Conservation (phyloP, 129 eudicot species). For the Arctium lappa region DNA sequence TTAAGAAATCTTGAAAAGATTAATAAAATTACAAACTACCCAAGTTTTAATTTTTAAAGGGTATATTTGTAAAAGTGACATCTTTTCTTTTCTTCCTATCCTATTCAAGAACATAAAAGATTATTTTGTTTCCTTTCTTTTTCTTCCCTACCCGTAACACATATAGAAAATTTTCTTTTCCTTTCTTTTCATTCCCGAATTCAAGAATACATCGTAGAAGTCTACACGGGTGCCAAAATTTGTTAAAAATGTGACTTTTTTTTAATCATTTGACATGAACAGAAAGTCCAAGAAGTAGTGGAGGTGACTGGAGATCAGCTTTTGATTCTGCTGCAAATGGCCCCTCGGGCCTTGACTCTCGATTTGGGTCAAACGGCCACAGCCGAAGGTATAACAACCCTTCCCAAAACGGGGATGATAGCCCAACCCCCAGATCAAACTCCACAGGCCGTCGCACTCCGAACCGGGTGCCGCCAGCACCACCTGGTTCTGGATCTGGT, state of each 20-base stretch:
- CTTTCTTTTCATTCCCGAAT: too few species aligned
- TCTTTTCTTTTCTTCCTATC: too few species aligned
- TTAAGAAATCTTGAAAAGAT: background rate
- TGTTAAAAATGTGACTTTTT: background rate
- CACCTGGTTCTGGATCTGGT: slow-evolving; percentile 67
- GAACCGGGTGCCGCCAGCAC: slow-evolving; percentile 92
- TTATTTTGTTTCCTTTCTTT: too few species aligned
- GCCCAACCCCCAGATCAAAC: slow-evolving; percentile 50
- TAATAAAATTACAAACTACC: background rate
- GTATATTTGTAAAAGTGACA: background rate
- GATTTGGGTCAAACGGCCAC: slow-evolving; percentile 72
- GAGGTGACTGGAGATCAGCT: slow-evolving; percentile 99
- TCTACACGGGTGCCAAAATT: background rate
- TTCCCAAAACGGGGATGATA: slow-evolving; percentile 60
- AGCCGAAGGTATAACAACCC: slow-evolving; percentile 71
- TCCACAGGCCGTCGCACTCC: slow-evolving; percentile 92
- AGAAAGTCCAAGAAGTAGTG: slow-evolving; percentile 78
- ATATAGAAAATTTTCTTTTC: too few species aligned
- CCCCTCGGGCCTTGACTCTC: slow-evolving; percentile 40
- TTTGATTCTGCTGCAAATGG: slow-evolving; percentile 99
- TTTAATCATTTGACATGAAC: slow-evolving; percentile 16
- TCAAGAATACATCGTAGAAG: too few species aligned
- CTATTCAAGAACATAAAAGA: too few species aligned
- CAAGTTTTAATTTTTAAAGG: background rate
- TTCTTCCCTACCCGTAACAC: too few species aligned